These are phyloP conservation scores for Bassia scoparia DNA, from an alignment of 148 eudicot genomes.

Conservation along the genomic window DNA sequence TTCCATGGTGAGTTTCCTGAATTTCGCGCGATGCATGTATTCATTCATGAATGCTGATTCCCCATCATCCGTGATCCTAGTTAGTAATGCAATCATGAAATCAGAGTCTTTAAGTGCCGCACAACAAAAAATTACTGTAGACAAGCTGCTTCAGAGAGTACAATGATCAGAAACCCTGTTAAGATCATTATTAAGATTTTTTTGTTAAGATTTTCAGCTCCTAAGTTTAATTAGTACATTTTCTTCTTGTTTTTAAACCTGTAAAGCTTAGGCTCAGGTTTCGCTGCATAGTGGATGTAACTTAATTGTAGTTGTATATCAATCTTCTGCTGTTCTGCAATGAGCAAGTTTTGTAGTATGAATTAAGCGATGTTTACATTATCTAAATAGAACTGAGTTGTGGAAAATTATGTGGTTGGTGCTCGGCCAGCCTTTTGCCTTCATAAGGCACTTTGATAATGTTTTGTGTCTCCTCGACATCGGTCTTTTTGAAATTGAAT, in stretches of 20 bases:
- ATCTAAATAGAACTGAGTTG: neutral
- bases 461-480: too few species aligned
- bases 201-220: too few species aligned
- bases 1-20: too few species aligned
- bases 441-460: too few species aligned
- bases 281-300: neutral
- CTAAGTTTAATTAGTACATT: neutral
- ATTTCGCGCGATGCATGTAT: neutral
- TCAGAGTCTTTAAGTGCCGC: slow-evolving; percentile 57
- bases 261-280: neutral
- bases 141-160: slow-evolving; percentile 66
- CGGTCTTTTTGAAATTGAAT: too few species aligned
- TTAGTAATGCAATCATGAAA: slow-evolving; percentile 74
- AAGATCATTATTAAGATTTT: neutral
- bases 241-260: neutral
- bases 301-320: neutral
- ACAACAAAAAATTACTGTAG: slow-evolving; percentile 73
- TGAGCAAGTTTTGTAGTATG: neutral
- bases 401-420: too few species aligned
- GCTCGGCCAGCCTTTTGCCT: too few species aligned
- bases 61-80: slow-evolving; percentile 61
- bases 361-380: neutral
- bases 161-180: slow-evolving; percentile 14
- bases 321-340: too few species aligned
- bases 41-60: slow-evolving; percentile 60